Evolutionary conservation across 164 flowering plant genomes (phyloP).

Genomic region (Aristolochia contorta): DNA sequence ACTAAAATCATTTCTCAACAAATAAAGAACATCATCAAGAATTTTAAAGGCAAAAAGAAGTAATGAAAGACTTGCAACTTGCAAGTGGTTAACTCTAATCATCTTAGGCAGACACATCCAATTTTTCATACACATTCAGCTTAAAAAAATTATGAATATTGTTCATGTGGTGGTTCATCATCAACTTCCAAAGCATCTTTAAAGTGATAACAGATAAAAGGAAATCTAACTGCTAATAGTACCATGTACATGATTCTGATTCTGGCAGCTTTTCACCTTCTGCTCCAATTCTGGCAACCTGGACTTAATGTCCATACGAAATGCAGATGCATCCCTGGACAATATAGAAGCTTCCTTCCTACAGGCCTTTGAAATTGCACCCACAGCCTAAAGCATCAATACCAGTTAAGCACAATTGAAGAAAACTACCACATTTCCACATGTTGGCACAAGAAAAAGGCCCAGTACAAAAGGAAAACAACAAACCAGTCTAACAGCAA

Average conservation of each 20-base stretch:
- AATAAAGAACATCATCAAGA: neutral
- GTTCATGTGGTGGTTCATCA: neutral
- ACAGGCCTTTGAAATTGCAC: neutral
- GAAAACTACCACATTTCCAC: neutral
- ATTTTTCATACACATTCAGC: neutral
- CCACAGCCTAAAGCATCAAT: neutral
- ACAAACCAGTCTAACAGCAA: no score
- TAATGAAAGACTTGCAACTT: neutral
- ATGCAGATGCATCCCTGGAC: neutral
- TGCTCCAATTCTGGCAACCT: neutral
- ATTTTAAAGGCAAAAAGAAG: neutral
- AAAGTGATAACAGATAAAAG: neutral
- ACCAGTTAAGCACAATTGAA: neutral
- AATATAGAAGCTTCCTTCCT: neutral
- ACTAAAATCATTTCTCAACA: no score
- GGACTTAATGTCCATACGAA: conserved; percentile 1
- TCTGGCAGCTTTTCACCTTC: neutral
- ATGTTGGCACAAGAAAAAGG: no score
- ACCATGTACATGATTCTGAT: neutral
- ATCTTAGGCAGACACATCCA: neutral
- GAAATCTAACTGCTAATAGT: neutral
- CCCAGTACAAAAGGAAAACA: no score
- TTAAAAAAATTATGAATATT: neutral
- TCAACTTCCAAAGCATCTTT: neutral
- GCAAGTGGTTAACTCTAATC: no score